Percentiles rank a stretch among this genome's conserved stretches.
These are phyloP conservation scores for Colletotrichum viniferum DNA, from an alignment of 2,329 filamentous ascomycete genomes.

Conservation along the genomic window DNA sequence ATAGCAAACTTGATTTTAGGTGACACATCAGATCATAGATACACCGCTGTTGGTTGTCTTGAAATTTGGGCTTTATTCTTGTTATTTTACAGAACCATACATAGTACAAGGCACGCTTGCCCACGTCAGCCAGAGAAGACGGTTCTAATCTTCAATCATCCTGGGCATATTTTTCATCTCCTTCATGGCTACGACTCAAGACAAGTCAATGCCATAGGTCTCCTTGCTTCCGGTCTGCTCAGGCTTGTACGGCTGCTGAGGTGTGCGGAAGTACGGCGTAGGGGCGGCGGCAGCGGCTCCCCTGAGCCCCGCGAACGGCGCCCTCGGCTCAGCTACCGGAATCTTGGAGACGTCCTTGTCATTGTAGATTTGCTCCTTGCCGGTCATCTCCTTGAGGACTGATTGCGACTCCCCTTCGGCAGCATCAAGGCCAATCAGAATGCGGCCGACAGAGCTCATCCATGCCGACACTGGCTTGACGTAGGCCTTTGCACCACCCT, in stretches of 20 bases:
- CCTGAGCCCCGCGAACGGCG: neutral
- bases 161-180: neutral
- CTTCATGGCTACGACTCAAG: neutral
- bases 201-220: conserved; percentile 38
- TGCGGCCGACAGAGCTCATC: conserved; percentile 54
- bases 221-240: neutral
- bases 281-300: neutral
- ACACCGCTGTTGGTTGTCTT: neutral
- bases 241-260: neutral
- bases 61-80: conserved; percentile 1
- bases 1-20: neutral
- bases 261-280: neutral
- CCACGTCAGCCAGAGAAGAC: neutral
- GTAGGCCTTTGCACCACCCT: conserved; percentile 61
- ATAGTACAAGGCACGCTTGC: conserved; percentile 5
- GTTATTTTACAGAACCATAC: conserved; percentile 19
- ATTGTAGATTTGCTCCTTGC: conserved; percentile 37
- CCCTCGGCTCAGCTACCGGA: neutral
- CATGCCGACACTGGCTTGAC: conserved; percentile 48
- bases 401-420: conserved; percentile 41
- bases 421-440: conserved; percentile 49
- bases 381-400: conserved; percentile 51
- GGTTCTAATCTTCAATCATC: neutral
- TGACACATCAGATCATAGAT: neutral
- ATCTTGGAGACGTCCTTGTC: conserved; percentile 24